These are phyloP conservation scores for Schwanniomyces yamadae DNA, from an alignment of 805 yeast genomes.

Conservation along the genomic window DNA sequence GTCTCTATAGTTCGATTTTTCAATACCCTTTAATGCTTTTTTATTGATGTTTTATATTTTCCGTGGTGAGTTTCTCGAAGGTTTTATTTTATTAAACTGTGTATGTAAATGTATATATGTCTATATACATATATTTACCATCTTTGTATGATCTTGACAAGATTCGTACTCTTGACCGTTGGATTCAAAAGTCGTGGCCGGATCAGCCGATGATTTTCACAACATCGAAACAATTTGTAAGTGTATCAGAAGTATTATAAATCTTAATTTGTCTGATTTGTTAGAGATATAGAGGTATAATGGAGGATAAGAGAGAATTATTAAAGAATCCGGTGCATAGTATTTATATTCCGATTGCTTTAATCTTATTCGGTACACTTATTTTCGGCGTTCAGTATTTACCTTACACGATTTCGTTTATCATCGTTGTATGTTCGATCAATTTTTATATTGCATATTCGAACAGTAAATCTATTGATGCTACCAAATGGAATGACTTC, in stretches of 20 bases:
- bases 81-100: conserved; percentile 1
- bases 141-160: no score
- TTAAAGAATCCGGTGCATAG: conserved; percentile 75
- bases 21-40: conserved; percentile 12
- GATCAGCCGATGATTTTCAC: no score
- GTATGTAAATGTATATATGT: conserved; percentile 7
- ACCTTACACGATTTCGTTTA: conserved; percentile 42
- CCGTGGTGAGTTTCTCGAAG: conserved; percentile 1
- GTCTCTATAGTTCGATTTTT: conserved; percentile 7
- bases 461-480: conserved; percentile 45
- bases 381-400: conserved; percentile 52
- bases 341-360: conserved; percentile 64
- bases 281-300: no score
- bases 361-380: conserved; percentile 59
- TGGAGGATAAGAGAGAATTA: conserved; percentile 50
- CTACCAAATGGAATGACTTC: conserved; percentile 58
- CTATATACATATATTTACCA: no score
- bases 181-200: no score
- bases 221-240: no score
- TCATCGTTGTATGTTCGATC: conserved; percentile 31
- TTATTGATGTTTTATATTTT: conserved; percentile 6
- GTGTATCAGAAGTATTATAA: no score
- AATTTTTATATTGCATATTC: conserved; percentile 41
- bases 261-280: no score
- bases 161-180: no score